Evolutionary conservation across 768 basidiomycete species (phyloP).

Genomic region (Lentinula boryana): DNA sequence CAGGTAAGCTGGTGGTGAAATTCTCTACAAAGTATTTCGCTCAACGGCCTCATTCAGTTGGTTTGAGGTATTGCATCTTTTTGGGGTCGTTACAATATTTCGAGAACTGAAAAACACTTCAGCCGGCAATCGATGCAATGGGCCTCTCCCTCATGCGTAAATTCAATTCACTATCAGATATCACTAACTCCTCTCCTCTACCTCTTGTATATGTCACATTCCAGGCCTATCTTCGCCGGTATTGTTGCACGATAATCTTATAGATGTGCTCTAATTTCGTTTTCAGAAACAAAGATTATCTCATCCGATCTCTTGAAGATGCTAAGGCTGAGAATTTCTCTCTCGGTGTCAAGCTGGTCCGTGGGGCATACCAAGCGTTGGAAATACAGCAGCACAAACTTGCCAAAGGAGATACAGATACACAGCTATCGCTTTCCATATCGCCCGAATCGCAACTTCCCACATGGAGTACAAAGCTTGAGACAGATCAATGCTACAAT

Average conservation of each 20-base stretch:
- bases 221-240: constrained; percentile 84
- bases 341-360: constrained; percentile 86
- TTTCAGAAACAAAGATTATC: constrained; percentile 57
- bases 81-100: not conserved
- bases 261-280: not conserved
- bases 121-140: constrained; percentile 82
- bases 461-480: constrained; percentile 61
- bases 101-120: constrained; percentile 10
- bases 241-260: not conserved
- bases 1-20: constrained; percentile 33
- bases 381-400: constrained; percentile 49
- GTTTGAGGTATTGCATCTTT: not conserved
- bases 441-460: constrained; percentile 58
- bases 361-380: constrained; percentile 84
- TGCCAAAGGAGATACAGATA: constrained; percentile 7
- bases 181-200: constrained; percentile 7
- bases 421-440: constrained; percentile 34
- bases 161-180: constrained; percentile 50
- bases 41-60: not conserved
- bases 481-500: constrained; percentile 75
- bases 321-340: constrained; percentile 63
- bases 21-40: not conserved
- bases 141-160: constrained; percentile 69
- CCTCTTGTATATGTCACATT: constrained; percentile 82
- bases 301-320: constrained; percentile 56